Percentiles rank a stretch among this genome's conserved stretches.
Evolutionary conservation across 2,329 filamentous ascomycete genomes (phyloP).

Genomic region (Aspergillus fructus): DNA sequence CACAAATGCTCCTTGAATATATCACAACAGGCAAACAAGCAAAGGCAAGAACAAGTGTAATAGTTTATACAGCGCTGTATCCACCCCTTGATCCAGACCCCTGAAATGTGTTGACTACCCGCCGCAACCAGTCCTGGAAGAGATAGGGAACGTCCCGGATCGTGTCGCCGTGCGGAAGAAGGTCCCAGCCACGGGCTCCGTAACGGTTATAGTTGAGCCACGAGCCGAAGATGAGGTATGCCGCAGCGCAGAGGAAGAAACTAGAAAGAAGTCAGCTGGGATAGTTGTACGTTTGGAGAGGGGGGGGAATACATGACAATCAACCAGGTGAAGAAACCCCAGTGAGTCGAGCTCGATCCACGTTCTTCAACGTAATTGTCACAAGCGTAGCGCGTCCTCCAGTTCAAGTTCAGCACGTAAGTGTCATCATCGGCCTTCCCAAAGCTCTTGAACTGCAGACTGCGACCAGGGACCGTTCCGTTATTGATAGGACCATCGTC

Average conservation of each 20-base stretch:
- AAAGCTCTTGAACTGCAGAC: constrained; percentile 76
- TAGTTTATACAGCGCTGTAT: constrained; percentile 79
- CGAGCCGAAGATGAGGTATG: constrained; percentile 95
- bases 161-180: constrained; percentile 87
- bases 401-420: constrained; percentile 72
- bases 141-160: constrained; percentile 91
- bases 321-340: constrained; percentile 98
- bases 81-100: constrained; percentile 81
- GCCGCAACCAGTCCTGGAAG: constrained; percentile 80
- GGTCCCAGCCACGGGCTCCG: constrained; percentile 90
- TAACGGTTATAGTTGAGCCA: constrained; percentile 99
- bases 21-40: not conserved
- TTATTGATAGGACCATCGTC: constrained; percentile 23
- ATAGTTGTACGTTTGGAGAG: not conserved
- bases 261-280: constrained; percentile 46
- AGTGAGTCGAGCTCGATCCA: constrained; percentile 53
- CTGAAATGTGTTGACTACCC: constrained; percentile 79
- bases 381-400: constrained; percentile 87
- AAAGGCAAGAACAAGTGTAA: not conserved
- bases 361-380: constrained; percentile 56
- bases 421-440: constrained; percentile 56
- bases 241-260: constrained; percentile 76
- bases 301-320: constrained; percentile 70
- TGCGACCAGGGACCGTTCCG: constrained; percentile 45
- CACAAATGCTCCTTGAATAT: not conserved